Evolutionary conservation across 306 rosid genomes (phyloP), one percentile per base, ranked within the genome.

Genomic region (Pyrus betulifolia): DNA sequence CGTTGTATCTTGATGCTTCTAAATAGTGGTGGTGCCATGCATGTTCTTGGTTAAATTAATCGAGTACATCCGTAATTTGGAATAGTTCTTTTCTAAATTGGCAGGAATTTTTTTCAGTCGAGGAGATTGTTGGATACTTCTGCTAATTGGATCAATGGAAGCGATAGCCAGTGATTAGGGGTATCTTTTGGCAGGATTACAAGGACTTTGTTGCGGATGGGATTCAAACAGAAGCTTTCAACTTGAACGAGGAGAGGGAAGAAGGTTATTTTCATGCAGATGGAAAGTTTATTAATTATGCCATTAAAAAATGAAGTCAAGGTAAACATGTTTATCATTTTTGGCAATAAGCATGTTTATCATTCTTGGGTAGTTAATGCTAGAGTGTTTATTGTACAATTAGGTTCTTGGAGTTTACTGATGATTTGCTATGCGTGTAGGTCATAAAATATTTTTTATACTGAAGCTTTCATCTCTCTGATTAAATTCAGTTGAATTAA

Each of bases 211-310:
- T 84, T 45, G 95, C 80, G 31, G 95, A 91, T 30, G 97, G 96
- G 72, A 82, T 94, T 85, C 95, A 89, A 81, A 84, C 92, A 22
- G 97, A 94, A 78, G 96, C 96, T 70, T 94, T 90, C 88, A 94
- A 92, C 85, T 86, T 94, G 65, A 72, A 83, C 64, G 83, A 85
- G 82, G 96, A 94, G 87, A 89, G 93, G 81, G 98, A 94, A 77
- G 97, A 94, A 87, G 98, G 98, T 72, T 92, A 90, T 75, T 94
- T 94, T 74, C 96, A 94, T 55, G 88, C 85, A 15, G 87, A 83
- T 1, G 97, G 97, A 38, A 94, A 92, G 78, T 94, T 83, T 70
- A 89, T 94, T 70, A 95, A 92, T 82, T 94, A 87, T 74, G 85
- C 88, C 27, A 84, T 82, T 60, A 89, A 92, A 92, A 12, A 83